Evolutionary conservation across 2,329 filamentous ascomycete genomes (phyloP).

Genomic region (Cucurbitaria berberidis): DNA sequence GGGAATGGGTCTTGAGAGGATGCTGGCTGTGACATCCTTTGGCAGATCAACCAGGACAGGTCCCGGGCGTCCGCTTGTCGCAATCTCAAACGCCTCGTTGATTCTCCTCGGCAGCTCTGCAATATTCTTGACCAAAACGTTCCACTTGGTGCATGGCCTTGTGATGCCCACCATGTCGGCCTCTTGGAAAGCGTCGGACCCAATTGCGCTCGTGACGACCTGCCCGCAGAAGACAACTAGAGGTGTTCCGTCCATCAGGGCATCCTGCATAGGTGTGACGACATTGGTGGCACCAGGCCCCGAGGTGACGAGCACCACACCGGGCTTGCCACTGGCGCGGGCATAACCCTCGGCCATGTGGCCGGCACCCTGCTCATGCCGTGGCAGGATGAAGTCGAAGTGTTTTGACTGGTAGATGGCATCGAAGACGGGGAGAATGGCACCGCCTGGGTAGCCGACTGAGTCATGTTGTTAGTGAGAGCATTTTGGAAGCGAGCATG

Average conservation of each 20-base stretch:
- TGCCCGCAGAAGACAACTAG: conserved; percentile 96
- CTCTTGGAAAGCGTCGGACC: conserved; percentile 96
- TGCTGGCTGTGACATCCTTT: conserved; percentile 91
- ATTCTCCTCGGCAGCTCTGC: conserved; percentile 92
- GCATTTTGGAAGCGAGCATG: not conserved
- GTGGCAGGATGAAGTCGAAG: conserved; percentile 93
- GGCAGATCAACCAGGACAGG: conserved; percentile 95
- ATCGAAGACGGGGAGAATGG: conserved; percentile 97
- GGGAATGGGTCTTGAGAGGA: conserved; percentile 84
- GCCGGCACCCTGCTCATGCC: conserved; percentile 96
- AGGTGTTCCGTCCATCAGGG: conserved; percentile 91
- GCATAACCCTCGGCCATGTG: conserved; percentile 99
- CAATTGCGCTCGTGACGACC: conserved; percentile 87
- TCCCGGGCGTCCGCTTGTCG: conserved; percentile 89
- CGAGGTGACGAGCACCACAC: conserved; percentile 95
- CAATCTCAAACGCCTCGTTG: conserved; percentile 98
- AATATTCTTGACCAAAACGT: conserved; percentile 96
- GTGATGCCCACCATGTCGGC: conserved; percentile 94
- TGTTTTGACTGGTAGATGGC: conserved; percentile 98
- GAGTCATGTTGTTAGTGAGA: conserved; percentile 28
- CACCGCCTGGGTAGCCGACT: conserved; percentile 84
- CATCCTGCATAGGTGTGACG: conserved; percentile 95
- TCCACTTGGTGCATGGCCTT: conserved; percentile 97
- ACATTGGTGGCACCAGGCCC: conserved; percentile 97
- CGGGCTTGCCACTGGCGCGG: conserved; percentile 88